Evolutionary conservation across 2,329 filamentous ascomycete species (phyloP).

Genomic region (Cladobotryum mycophilum): DNA sequence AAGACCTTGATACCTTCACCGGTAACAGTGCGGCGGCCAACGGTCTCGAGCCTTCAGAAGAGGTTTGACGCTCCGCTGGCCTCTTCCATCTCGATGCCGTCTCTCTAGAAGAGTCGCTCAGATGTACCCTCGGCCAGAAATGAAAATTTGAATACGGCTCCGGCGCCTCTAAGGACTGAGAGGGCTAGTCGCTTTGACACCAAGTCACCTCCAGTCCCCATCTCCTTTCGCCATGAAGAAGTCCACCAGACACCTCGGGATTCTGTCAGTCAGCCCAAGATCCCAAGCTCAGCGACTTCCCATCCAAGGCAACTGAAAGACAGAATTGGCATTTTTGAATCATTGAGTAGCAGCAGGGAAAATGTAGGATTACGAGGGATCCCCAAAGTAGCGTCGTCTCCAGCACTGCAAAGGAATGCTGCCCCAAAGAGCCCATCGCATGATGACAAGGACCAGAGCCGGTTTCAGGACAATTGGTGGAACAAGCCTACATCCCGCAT

Average conservation of each 20-base stretch:
- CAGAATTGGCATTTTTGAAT: constrained; percentile 27
- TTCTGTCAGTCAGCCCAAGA: background rate
- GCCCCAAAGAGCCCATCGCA: background rate
- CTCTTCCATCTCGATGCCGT: constrained; percentile 9
- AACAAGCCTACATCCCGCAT: background rate
- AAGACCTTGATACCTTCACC: background rate
- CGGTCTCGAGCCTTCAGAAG: constrained; percentile 17
- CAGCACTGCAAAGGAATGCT: background rate
- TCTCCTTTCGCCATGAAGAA: background rate
- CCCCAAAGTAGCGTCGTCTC: background rate
- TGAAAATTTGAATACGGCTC: background rate
- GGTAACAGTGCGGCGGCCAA: constrained; percentile 3
- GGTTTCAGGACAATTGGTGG: background rate
- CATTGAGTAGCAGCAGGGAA: constrained; percentile 14
- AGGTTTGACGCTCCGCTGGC: constrained; percentile 16
- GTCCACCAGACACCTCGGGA: background rate
- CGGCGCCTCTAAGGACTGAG: background rate
- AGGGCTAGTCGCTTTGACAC: background rate
- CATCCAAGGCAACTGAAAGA: constrained; percentile 15
- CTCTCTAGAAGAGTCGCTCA: constrained; percentile 8
- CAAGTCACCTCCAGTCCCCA: background rate
- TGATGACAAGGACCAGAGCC: background rate
- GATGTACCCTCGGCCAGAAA: constrained; percentile 2
- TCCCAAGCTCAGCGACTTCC: background rate
- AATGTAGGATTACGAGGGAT: background rate